A percentile compares a stretch with the other conserved stretches of the same genome.
Conservation (phyloP, 768 basidiomycete genomes). For the Kwoniella botswanensis region DNA sequence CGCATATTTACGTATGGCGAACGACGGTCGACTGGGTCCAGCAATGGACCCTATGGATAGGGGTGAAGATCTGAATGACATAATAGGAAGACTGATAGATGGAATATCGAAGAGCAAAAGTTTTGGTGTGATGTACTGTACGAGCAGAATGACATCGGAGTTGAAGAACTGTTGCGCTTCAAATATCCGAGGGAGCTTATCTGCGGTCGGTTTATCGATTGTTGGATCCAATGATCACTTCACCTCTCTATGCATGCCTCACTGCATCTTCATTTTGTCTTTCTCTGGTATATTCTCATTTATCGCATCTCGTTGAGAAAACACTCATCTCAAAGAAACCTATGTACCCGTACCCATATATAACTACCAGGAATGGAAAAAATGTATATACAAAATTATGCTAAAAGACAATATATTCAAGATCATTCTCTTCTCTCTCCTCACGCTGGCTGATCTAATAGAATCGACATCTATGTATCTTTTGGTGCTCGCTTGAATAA, state of each 20-base stretch:
- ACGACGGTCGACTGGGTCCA: neutral
- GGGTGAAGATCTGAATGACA: neutral
- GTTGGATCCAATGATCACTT: neutral
- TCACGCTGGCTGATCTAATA: neutral
- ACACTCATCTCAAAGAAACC: neutral
- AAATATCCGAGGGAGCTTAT: too few relatives aligned
- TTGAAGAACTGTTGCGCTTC: too few relatives aligned
- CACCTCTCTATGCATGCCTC: too few relatives aligned
- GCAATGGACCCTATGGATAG: neutral
- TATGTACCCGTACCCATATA: neutral
- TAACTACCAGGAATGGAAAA: neutral
- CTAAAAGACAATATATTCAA: constrained; percentile 20
- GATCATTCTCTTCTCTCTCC: neutral
- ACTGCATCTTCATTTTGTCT: neutral
- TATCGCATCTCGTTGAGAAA: neutral
- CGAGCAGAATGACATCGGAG: too few relatives aligned
- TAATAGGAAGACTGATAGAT: neutral
- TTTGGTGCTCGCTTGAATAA: neutral
- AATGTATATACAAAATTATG: constrained; percentile 24
- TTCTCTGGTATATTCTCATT: neutral
- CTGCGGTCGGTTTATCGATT: neutral
- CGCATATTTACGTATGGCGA: neutral
- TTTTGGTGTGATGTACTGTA: too few relatives aligned
- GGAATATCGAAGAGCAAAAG: neutral
- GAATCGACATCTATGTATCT: neutral